Conservation (phyloP, 306 rosid genomes). For the Vachellia pachyceras region DNA sequence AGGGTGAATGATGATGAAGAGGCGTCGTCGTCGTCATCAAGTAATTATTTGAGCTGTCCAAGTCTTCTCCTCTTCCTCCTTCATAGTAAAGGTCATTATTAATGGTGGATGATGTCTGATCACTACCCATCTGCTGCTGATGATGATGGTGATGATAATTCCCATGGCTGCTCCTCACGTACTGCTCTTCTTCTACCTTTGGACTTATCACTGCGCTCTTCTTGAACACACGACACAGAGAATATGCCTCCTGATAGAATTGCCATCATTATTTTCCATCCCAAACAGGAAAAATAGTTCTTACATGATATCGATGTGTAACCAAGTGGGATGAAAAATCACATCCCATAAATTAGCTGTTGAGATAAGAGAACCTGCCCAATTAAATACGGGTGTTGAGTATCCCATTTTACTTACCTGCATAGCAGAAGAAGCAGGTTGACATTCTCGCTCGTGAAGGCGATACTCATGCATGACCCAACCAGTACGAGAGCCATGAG, state of each 20-base stretch:
- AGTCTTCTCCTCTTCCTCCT: conserved; percentile 70
- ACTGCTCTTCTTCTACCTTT: conserved; percentile 60
- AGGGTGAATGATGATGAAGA: background rate
- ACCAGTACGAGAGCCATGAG: conserved; percentile 81
- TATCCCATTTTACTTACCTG: conserved; percentile 46
- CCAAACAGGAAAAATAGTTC: no score
- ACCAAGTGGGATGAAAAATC: no score
- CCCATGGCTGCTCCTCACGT: conserved; percentile 43
- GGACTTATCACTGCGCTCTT: conserved; percentile 61
- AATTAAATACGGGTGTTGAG: no score
- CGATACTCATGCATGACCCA: conserved; percentile 99
- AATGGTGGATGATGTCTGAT: conserved; percentile 65
- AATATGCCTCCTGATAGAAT: conserved; percentile 77
- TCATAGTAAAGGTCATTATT: conserved; percentile 62
- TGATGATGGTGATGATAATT: conserved; percentile 29
- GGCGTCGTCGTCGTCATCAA: conserved; percentile 41
- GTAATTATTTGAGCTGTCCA: conserved; percentile 63
- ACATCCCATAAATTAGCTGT: no score
- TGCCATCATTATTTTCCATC: no score
- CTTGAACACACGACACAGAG: conserved; percentile 86
- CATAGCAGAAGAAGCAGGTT: conserved; percentile 58
- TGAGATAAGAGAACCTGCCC: no score
- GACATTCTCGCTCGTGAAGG: conserved; percentile 83
- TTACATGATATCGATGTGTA: no score
- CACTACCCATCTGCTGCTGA: conserved; percentile 47